These are phyloP conservation scores for Cicer arietinum DNA, from an alignment of 306 rosid genomes.

Conservation along the genomic window DNA sequence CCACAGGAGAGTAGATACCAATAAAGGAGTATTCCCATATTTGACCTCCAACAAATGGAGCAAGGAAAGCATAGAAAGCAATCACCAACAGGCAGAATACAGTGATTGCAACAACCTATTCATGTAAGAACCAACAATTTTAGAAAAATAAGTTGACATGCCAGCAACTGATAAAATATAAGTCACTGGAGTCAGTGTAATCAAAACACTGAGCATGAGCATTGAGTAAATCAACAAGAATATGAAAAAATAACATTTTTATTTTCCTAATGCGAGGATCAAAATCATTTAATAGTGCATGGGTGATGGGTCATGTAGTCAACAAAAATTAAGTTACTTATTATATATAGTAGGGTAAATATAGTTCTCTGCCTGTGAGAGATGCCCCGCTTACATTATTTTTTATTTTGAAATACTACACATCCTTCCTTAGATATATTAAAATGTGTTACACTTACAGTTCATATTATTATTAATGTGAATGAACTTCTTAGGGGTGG, in stretches of 20 bases:
- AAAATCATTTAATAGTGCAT: conserved; percentile 7
- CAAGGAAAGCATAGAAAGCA: conserved; percentile 91
- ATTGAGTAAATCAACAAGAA: conserved; percentile 32
- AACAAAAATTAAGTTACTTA: conserved; percentile 5
- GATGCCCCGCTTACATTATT: not conserved
- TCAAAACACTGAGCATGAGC: conserved; percentile 29
- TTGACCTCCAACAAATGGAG: conserved; percentile 90
- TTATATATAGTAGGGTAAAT: conserved; percentile 4
- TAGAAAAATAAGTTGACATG: conserved; percentile 39
- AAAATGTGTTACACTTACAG: conserved; percentile 4
- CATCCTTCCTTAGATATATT: not conserved
- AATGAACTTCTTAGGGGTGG: not conserved
- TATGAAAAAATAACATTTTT: not conserved
- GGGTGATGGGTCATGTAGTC: not conserved
- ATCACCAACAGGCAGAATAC: conserved; percentile 88
- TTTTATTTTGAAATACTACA: not conserved
- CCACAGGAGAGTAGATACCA: conserved; percentile 86
- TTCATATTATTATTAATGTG: not conserved
- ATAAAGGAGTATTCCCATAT: conserved; percentile 76
- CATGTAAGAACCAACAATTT: conserved; percentile 49
- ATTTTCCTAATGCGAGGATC: conserved; percentile 15
- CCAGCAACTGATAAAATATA: conserved; percentile 38
- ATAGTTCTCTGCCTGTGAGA: not conserved
- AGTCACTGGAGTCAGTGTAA: conserved; percentile 25
- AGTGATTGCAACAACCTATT: conserved; percentile 88